Percentiles rank a stretch among this genome's conserved stretches.
Evolutionary conservation across 1,139 yeast species (phyloP).

Genomic region (Suhomyces yuchorum): DNA sequence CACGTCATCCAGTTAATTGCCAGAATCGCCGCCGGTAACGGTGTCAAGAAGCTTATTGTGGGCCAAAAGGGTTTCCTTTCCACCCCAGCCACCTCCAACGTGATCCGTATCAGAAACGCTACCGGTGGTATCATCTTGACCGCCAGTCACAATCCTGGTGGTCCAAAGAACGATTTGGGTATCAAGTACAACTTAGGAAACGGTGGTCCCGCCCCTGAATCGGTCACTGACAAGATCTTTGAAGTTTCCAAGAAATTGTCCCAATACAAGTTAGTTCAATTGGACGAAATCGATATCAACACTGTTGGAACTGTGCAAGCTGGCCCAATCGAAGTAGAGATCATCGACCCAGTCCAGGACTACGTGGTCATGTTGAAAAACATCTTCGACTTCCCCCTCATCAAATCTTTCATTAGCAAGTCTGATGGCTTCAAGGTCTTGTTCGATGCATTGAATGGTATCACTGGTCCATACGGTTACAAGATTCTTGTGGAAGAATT

Average conservation of each 20-base stretch:
- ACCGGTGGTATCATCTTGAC: slow-evolving; percentile 97
- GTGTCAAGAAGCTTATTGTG: slow-evolving; percentile 78
- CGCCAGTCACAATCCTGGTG: slow-evolving; percentile 99
- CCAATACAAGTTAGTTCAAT: slow-evolving; percentile 57
- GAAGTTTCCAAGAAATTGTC: slow-evolving; percentile 64
- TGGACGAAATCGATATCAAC: slow-evolving; percentile 63
- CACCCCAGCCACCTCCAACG: slow-evolving; percentile 94
- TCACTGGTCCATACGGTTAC: slow-evolving; percentile 95
- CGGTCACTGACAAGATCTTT: slow-evolving; percentile 84
- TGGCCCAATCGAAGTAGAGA: slow-evolving; percentile 58
- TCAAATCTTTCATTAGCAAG: slow-evolving; percentile 61
- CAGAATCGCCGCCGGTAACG: slow-evolving; percentile 86
- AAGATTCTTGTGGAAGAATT: slow-evolving; percentile 83
- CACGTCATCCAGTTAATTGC: slow-evolving; percentile 80
- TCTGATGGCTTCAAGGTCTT: slow-evolving; percentile 64
- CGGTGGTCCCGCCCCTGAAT: slow-evolving; percentile 99
- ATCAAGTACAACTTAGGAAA: slow-evolving; percentile 93
- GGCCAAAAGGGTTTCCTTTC: slow-evolving; percentile 89
- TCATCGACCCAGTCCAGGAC: slow-evolving; percentile 79
- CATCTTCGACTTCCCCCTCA: slow-evolving; percentile 85
- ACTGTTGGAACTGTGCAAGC: slow-evolving; percentile 57
- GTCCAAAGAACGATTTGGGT: slow-evolving; percentile 89
- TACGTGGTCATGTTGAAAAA: slow-evolving; percentile 78
- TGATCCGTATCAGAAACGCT: slow-evolving; percentile 65
- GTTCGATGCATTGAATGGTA: slow-evolving; percentile 92